These are phyloP conservation scores for Fusarium siculi DNA, from an alignment of 2,329 filamentous ascomycete genomes.

Conservation along the genomic window DNA sequence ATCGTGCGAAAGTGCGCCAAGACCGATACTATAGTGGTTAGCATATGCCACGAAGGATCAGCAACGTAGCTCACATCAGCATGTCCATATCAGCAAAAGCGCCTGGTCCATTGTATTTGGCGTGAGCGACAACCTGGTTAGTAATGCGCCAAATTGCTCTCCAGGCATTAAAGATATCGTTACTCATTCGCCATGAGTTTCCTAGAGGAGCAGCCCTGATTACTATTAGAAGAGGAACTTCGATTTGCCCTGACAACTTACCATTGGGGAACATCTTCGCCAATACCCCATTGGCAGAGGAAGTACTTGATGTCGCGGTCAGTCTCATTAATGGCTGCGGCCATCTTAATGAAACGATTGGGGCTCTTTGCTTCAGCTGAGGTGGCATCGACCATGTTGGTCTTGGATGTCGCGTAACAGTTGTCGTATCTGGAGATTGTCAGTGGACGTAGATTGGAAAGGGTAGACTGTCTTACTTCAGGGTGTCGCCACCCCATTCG, in stretches of 20 bases:
- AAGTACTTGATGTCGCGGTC: constrained; percentile 59
- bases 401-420: constrained; percentile 57
- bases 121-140: constrained; percentile 62
- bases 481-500: constrained; percentile 57
- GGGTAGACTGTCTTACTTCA: constrained; percentile 62
- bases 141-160: constrained; percentile 61
- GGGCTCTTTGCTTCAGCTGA: constrained; percentile 53
- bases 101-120: constrained; percentile 55
- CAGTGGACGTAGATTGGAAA: accelerated
- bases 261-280: constrained; percentile 59
- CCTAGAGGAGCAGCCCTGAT: constrained; percentile 55
- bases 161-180: constrained; percentile 65
- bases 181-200: constrained; percentile 62
- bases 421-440: constrained; percentile 56
- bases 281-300: constrained; percentile 65
- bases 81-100: constrained; percentile 65
- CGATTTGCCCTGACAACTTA: background rate
- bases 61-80: constrained; percentile 52
- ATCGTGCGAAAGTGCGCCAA: constrained; percentile 54
- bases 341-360: constrained; percentile 59
- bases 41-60: accelerated
- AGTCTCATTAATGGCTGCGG: constrained; percentile 51
- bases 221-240: background rate
- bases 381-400: constrained; percentile 55
- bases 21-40: constrained; percentile 53